phyloP scores from a whole-genome alignment of 1,284 basidiomycete genomes.

The Ceratobasidium papillatum region DNA sequence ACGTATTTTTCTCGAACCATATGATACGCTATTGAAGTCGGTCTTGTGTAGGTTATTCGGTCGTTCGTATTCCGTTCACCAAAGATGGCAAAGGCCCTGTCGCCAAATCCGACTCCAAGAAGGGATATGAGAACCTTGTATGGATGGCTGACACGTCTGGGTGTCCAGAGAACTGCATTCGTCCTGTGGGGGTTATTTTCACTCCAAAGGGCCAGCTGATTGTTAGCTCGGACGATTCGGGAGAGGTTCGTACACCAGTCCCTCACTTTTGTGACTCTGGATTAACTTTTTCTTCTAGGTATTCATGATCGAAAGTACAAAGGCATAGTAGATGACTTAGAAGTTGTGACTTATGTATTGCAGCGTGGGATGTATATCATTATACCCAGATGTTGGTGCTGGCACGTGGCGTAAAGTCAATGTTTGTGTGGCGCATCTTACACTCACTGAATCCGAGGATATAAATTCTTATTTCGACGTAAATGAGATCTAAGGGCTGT shows the following conservation, averaged over 20 bases:
- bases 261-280: not conserved
- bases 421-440: no score
- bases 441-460: no score
- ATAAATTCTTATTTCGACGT: no score
- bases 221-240: slow-evolving; percentile 22
- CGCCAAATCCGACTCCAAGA: not conserved
- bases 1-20: not conserved
- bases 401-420: no score
- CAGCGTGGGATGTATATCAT: no score
- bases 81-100: not conserved
- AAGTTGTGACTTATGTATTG: no score
- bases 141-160: not conserved
- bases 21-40: not conserved
- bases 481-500: no score
- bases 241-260: slow-evolving; percentile 15
- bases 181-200: slow-evolving; percentile 20
- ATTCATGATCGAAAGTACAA: not conserved
- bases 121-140: slow-evolving; percentile 17
- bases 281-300: not conserved
- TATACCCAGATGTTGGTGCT: no score
- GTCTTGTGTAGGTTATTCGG: not conserved
- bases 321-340: no score
- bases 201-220: slow-evolving; percentile 4
- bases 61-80: not conserved
- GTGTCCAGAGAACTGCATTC: slow-evolving; percentile 14